These are phyloP conservation scores for Zelonia costaricensis DNA, from an alignment of 208 protist species.

Conservation along the genomic window DNA sequence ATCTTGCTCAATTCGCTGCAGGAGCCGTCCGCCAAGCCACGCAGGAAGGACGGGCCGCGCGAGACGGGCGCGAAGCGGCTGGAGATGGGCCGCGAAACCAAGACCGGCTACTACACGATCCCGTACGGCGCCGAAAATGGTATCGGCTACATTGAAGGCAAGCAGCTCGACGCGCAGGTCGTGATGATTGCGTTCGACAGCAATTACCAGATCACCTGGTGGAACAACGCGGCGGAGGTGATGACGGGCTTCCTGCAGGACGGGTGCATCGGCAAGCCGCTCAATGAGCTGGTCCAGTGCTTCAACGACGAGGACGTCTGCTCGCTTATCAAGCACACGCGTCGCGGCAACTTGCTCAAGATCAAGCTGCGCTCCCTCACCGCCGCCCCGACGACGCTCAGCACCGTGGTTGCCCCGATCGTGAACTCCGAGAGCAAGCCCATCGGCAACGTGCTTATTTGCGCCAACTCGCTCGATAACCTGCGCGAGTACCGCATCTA, in stretches of 20 bases:
- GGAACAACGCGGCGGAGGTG: conserved; percentile 85
- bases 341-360: conserved; percentile 52
- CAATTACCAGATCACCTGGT: conserved; percentile 79
- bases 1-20: conserved; percentile 27
- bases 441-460: conserved; percentile 87
- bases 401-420: conserved; percentile 77
- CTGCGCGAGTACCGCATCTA: conserved; percentile 77
- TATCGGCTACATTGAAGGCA: conserved; percentile 87
- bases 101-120: conserved; percentile 79
- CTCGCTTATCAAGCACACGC: conserved; percentile 38
- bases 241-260: conserved; percentile 86
- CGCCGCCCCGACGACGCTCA: conserved; percentile 69
- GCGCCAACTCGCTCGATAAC: conserved; percentile 84
- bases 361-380: conserved; percentile 83
- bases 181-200: conserved; percentile 90
- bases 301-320: conserved; percentile 53
- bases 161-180: conserved; percentile 79
- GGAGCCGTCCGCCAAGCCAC: conserved; percentile 11
- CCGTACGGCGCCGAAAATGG: conserved; percentile 47
- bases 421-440: conserved; percentile 43
- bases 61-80: conserved; percentile 16
- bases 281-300: conserved; percentile 78
- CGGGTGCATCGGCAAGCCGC: conserved; percentile 82
- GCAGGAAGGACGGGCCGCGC: conserved; percentile 23
- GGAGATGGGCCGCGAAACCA: conserved; percentile 52